Evolutionary conservation across 495 filamentous ascomycete species (phyloP).

Genomic region (Podospora tetraspora): DNA sequence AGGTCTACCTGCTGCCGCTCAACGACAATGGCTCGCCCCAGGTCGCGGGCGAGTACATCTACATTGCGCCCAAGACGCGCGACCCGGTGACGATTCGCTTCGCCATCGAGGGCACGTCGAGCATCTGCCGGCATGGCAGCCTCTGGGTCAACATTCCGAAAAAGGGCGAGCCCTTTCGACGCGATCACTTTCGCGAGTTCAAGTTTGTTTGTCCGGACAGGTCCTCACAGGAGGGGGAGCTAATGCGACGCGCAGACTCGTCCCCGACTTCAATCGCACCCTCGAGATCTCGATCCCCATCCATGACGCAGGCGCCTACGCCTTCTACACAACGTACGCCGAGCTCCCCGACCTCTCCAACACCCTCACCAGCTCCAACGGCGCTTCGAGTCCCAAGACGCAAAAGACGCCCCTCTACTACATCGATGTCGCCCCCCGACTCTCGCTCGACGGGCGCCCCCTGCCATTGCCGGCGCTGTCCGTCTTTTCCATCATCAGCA

Average conservation of each 20-base stretch:
- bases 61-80: slow-evolving; percentile 69
- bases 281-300: slow-evolving; percentile 87
- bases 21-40: slow-evolving; percentile 90
- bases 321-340: slow-evolving; percentile 90
- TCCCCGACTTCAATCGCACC: slow-evolving; percentile 86
- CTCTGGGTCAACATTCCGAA: slow-evolving; percentile 94
- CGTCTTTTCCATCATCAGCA: slow-evolving; percentile 91
- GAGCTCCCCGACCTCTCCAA: slow-evolving; percentile 75
- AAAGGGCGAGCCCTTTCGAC: slow-evolving; percentile 63
- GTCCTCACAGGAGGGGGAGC: not conserved
- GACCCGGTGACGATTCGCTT: slow-evolving; percentile 78
- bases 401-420: slow-evolving; percentile 73
- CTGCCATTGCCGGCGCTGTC: slow-evolving; percentile 82
- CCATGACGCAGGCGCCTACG: slow-evolving; percentile 78
- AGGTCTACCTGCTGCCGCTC: slow-evolving; percentile 82
- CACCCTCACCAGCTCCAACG: slow-evolving; percentile 38
- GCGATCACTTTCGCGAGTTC: slow-evolving; percentile 75
- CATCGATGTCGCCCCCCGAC: slow-evolving; percentile 84
- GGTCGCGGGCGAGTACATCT: slow-evolving; percentile 84
- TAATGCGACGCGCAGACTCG: slow-evolving; percentile 52
- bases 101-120: slow-evolving; percentile 91
- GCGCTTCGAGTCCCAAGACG: slow-evolving; percentile 33
- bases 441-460: slow-evolving; percentile 62
- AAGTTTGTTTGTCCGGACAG: slow-evolving; percentile 53
- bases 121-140: slow-evolving; percentile 87